Conservation (phyloP, 306 rosid genomes). For the Citrullus mucosospermus region DNA sequence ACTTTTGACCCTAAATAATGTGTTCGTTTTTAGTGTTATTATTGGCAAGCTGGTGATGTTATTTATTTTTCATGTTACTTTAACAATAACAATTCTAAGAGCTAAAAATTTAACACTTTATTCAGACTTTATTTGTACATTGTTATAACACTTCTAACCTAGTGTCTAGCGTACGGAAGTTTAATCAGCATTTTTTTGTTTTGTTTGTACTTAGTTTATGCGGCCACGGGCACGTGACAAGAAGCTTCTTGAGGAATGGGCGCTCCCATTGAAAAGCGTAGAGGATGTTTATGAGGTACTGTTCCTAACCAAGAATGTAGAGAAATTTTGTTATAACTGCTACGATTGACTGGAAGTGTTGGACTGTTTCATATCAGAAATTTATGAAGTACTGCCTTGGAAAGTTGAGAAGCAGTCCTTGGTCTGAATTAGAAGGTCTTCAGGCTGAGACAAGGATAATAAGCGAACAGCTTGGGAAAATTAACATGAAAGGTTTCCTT, state of each 20-base stretch:
- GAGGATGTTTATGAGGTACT: constrained; percentile 84
- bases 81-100: neutral
- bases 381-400: constrained; percentile 73
- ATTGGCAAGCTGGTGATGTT: neutral
- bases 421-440: constrained; percentile 96
- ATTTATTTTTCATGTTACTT: neutral
- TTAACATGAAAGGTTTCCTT: constrained; percentile 70
- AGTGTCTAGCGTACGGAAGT: neutral
- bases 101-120: neutral
- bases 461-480: constrained; percentile 60
- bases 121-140: neutral
- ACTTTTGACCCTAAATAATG: neutral
- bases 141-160: neutral
- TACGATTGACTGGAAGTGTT: neutral
- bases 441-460: constrained; percentile 87
- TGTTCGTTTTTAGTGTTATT: neutral
- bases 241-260: constrained; percentile 93
- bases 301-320: neutral
- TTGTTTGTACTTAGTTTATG: constrained; percentile 56
- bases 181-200: neutral
- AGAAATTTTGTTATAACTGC: neutral
- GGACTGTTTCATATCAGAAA: constrained; percentile 38
- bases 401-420: constrained; percentile 84
- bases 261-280: constrained; percentile 44
- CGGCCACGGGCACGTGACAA: constrained; percentile 84